These are phyloP conservation scores for Cydonia oblonga DNA, from an alignment of 331 rosid genomes.

Conservation along the genomic window DNA sequence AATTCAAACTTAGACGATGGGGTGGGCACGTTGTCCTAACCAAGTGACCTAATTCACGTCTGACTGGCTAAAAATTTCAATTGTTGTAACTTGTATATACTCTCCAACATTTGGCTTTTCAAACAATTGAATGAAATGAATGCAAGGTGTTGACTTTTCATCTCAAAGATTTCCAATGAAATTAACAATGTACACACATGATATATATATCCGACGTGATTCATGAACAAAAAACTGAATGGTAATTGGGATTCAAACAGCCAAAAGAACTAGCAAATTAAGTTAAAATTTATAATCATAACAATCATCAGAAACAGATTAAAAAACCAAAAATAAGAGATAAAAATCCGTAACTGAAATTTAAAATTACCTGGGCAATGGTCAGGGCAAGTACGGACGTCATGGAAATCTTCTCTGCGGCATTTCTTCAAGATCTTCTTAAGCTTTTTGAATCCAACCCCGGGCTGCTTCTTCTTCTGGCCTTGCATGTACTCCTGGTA, in stretches of 20 bases:
- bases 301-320: neutral
- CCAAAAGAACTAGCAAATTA: too few species aligned
- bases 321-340: neutral
- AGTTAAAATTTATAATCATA: neutral
- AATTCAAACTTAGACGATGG: neutral
- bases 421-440: slow-evolving; percentile 81
- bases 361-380: slow-evolving; percentile 58
- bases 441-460: slow-evolving; percentile 73
- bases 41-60: too few species aligned
- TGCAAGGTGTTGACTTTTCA: neutral
- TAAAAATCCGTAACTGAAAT: too few species aligned
- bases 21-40: neutral
- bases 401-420: slow-evolving; percentile 25
- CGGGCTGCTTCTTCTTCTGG: slow-evolving; percentile 65
- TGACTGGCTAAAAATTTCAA: too few species aligned
- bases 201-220: too few species aligned
- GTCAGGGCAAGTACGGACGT: slow-evolving; percentile 41
- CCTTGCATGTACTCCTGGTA: slow-evolving; percentile 74
- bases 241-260: neutral
- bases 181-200: neutral
- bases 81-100: too few species aligned
- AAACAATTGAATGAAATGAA: neutral
- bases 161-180: neutral
- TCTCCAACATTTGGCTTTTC: neutral
- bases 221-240: too few species aligned